Conservation (phyloP, 352 stramenopile species). For the Globisporangium splendens region DNA sequence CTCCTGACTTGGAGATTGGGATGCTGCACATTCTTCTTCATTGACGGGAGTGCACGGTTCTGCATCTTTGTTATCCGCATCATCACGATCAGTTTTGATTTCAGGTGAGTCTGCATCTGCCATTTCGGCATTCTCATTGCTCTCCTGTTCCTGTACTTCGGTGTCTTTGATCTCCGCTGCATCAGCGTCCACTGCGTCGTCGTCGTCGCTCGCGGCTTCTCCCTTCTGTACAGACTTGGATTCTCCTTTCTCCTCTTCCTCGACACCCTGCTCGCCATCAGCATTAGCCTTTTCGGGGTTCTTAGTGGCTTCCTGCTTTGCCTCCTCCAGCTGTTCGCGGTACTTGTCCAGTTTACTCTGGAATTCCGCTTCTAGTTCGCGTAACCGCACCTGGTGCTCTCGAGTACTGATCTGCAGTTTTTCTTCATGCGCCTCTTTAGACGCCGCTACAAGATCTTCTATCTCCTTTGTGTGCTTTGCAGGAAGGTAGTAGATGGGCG, state of each 20-base stretch:
- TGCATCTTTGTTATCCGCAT: too few species aligned
- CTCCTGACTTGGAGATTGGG: too few species aligned
- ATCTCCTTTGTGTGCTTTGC: conserved; percentile 76
- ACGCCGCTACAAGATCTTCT: conserved; percentile 63
- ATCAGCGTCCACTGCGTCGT: conserved; percentile 1
- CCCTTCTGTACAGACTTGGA: background rate
- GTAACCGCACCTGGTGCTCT: conserved; percentile 42
- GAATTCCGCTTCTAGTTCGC: conserved; percentile 50
- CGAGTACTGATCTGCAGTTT: conserved; percentile 41
- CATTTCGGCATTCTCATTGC: too few species aligned
- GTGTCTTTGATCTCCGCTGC: background rate
- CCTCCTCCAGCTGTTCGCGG: conserved; percentile 38
- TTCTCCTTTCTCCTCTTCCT: conserved; percentile 12
- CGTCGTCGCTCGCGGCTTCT: conserved; percentile 14
- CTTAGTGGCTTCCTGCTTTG: conserved; percentile 13
- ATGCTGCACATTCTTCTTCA: too few species aligned
- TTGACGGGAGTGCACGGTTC: too few species aligned
- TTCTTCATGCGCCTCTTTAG: conserved; percentile 63
- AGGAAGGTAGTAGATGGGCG: conserved; percentile 71
- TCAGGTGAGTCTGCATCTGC: too few species aligned
- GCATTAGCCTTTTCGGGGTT: background rate
- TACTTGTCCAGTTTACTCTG: conserved; percentile 41
- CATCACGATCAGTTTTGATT: too few species aligned
- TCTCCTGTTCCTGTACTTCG: too few species aligned
- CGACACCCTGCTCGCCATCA: conserved; percentile 6